phyloP scores from a whole-genome alignment of 345 rosid genomes.

The Camelina sativa region DNA sequence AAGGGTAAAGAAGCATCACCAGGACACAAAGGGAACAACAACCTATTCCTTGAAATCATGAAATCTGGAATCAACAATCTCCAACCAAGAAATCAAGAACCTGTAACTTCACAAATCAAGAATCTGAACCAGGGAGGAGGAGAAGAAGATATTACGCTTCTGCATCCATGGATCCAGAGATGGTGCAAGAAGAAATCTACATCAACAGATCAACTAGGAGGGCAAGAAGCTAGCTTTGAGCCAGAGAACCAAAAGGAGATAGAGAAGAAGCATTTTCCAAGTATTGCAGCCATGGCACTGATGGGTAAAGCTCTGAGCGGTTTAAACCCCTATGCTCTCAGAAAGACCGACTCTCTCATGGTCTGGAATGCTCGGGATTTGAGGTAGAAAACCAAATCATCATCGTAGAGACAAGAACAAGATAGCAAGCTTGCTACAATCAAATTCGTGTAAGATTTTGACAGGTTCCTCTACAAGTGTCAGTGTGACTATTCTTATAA shows the following conservation, averaged over 20 bases:
- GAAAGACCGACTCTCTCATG: slow-evolving; percentile 54
- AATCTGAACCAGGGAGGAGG: slow-evolving; percentile 39
- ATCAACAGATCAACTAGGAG: slow-evolving; percentile 37
- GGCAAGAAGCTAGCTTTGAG: slow-evolving; percentile 44
- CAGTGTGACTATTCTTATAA: slow-evolving; percentile 7
- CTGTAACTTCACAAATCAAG: slow-evolving; percentile 32
- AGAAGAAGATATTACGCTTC: slow-evolving; percentile 47
- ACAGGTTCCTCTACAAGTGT: slow-evolving; percentile 2
- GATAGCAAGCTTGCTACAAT: slow-evolving; percentile 16
- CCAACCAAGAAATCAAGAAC: slow-evolving; percentile 45
- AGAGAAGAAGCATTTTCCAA: slow-evolving; percentile 71
- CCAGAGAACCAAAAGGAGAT: slow-evolving; percentile 51
- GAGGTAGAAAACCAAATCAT: slow-evolving; percentile 29
- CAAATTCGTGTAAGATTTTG: slow-evolving; percentile 21
- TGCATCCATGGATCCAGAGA: slow-evolving; percentile 73
- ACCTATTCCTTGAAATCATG: slow-evolving; percentile 43
- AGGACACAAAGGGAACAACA: slow-evolving; percentile 48
- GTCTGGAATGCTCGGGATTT: slow-evolving; percentile 66
- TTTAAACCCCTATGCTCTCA: slow-evolving; percentile 59
- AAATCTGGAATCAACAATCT: slow-evolving; percentile 44
- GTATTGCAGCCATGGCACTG: slow-evolving; percentile 96
- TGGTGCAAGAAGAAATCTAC: slow-evolving; percentile 58
- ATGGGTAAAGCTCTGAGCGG: slow-evolving; percentile 87
- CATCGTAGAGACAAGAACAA: slow-evolving; percentile 21
- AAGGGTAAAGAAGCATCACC: slow-evolving; percentile 51